Evolutionary conservation across 2,329 filamentous ascomycete species (phyloP).

Genomic region (Fusarium tanahbumbuense): DNA sequence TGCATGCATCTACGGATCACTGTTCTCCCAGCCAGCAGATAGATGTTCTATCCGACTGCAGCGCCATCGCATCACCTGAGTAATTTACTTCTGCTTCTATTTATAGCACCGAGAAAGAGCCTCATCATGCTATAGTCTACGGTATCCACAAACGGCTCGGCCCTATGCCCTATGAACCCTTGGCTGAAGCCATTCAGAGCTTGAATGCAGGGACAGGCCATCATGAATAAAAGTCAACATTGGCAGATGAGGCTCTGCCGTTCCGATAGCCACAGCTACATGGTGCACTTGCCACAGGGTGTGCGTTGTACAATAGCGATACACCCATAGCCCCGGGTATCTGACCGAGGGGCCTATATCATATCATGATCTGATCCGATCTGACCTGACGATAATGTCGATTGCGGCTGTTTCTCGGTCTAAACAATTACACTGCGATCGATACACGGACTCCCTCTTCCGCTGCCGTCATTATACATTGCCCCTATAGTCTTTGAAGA

Average conservation of each 20-base stretch:
- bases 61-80: conserved; percentile 6
- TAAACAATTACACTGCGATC: conserved; percentile 1
- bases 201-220: conserved; percentile 13
- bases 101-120: conserved; percentile 4
- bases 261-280: neutral
- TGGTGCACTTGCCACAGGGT: neutral
- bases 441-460: conserved; percentile 32
- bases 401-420: conserved; percentile 35
- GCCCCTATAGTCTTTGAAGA: neutral
- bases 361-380: conserved; percentile 35
- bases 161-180: conserved; percentile 22
- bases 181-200: neutral
- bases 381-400: conserved; percentile 29
- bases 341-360: conserved; percentile 25
- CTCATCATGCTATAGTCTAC: conserved; percentile 4
- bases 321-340: conserved; percentile 26
- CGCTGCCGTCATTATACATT: conserved; percentile 5
- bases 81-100: neutral
- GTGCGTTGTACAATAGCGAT: neutral
- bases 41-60: conserved; percentile 1
- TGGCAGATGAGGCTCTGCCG: conserved; percentile 15
- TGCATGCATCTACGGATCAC: neutral
- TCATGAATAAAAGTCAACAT: neutral
- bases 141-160: conserved; percentile 21
- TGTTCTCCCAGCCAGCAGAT: neutral